These are phyloP conservation scores for Aspergillus jensenii DNA, from an alignment of 2,329 filamentous ascomycete genomes.

Conservation along the genomic window DNA sequence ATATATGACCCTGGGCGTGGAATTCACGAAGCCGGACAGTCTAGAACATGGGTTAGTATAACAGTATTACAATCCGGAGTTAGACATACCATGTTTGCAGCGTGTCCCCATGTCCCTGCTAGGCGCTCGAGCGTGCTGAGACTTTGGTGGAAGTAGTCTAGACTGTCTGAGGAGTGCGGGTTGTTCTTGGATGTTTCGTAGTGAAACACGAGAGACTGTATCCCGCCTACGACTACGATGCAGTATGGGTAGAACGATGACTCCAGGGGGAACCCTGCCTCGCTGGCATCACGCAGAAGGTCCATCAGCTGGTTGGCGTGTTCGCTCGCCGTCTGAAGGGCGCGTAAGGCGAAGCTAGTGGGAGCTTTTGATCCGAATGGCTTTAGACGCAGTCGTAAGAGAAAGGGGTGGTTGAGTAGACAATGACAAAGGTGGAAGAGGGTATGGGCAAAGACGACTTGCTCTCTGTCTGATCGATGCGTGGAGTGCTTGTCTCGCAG, in stretches of 20 bases:
- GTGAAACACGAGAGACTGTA: not conserved
- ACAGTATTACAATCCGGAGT: not conserved
- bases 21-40: slow-evolving; percentile 22
- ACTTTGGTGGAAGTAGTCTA: slow-evolving; percentile 18
- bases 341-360: slow-evolving; percentile 29
- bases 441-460: slow-evolving; percentile 31
- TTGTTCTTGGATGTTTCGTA: not conserved
- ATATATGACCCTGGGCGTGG: slow-evolving; percentile 17
- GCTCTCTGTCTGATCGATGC: slow-evolving; percentile 14
- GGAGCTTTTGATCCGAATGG: slow-evolving; percentile 26
- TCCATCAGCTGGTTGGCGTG: slow-evolving; percentile 31
- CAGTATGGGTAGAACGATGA: slow-evolving; percentile 37
- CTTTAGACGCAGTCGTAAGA: slow-evolving; percentile 28
- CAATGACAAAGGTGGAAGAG: slow-evolving; percentile 38
- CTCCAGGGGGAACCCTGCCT: slow-evolving; percentile 20
- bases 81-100: slow-evolving; percentile 22
- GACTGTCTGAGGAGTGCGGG: slow-evolving; percentile 1
- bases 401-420: slow-evolving; percentile 39
- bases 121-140: slow-evolving; percentile 19
- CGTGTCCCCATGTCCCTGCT: slow-evolving; percentile 20
- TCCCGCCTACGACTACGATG: slow-evolving; percentile 27
- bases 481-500: slow-evolving; percentile 21
- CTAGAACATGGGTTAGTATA: slow-evolving; percentile 3
- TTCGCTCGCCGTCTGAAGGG: slow-evolving; percentile 26
- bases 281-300: slow-evolving; percentile 23